Evolutionary conservation across 331 rosid species (phyloP).

Genomic region (Pyrus hybrid): DNA sequence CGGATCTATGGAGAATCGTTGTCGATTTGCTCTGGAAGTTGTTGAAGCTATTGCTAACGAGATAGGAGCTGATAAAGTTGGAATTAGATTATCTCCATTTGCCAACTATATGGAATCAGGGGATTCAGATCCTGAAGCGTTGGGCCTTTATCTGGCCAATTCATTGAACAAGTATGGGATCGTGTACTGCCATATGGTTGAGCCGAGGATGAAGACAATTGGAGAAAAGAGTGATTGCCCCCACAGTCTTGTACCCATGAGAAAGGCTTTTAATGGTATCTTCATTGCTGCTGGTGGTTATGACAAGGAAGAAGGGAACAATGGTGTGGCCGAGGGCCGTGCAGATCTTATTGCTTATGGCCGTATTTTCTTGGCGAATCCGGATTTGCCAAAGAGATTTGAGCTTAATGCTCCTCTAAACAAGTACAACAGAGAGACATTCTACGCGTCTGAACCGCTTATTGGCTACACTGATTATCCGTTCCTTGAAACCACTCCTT

Average conservation of each 20-base stretch:
- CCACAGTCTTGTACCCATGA: conserved; percentile 47
- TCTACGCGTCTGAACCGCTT: conserved; percentile 37
- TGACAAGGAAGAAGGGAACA: conserved; percentile 44
- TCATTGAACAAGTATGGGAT: conserved; percentile 44
- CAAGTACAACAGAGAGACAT: conserved; percentile 48
- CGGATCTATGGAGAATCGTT: too few relatives aligned
- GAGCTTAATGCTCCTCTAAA: conserved; percentile 55
- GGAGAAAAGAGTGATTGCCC: conserved; percentile 19
- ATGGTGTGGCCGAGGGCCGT: conserved; percentile 3
- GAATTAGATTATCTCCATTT: conserved; percentile 72
- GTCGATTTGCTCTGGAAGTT: too few relatives aligned
- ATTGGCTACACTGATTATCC: conserved; percentile 74
- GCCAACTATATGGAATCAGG: conserved; percentile 29
- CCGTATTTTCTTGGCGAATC: conserved; percentile 64
- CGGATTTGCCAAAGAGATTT: conserved; percentile 68
- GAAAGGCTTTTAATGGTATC: conserved; percentile 68
- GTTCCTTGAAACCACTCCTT: conserved; percentile 29
- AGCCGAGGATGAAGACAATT: conserved; percentile 49
- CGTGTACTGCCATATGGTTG: conserved; percentile 61
- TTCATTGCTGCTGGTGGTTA: conserved; percentile 65
- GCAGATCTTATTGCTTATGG: conserved; percentile 72
- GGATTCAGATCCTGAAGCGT: conserved; percentile 53
- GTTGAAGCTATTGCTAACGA: too few relatives aligned
- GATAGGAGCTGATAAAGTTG: conserved; percentile 29
- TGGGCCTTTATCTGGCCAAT: conserved; percentile 55